Evolutionary conservation across 192 early-diverging fungal genomes (phyloP), one percentile per base, ranked within the genome.

Genomic region (Jimgerdemannia flammicorona): DNA sequence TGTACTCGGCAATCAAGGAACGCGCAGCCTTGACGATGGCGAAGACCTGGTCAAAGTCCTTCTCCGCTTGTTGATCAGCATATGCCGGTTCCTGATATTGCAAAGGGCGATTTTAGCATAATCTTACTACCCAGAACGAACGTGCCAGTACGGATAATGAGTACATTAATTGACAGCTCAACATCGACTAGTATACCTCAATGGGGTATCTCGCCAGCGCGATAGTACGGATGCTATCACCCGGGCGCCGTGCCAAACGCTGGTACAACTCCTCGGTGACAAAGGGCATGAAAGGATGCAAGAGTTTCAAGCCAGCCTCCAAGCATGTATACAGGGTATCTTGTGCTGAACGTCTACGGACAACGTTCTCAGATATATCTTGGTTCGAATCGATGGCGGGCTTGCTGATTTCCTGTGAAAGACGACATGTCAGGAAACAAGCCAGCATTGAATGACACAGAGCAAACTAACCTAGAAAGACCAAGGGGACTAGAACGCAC

Each of bases 191-290:
- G 72, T 77, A 74, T 75, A 59, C 49, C 49, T 59, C 49, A 59
- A 59, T 80, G 41, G 93, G 93, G 75, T 87, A 94, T 64, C 74
- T 71, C 3, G 94, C 84, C 74, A 89, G 85, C 85, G 93, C 91
- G 71, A 99, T 98, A 14, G 95, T 82, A 20, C 76, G 69, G 65
- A 79, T 80, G 39, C 75, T 74, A 76, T 96, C 93, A 69, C 87
- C 90, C 43, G 87, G 81, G 70, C 96, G 91, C 20, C 95, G 90
- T 29, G 93, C 95, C 44, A 98, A 83, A 70, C 97, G 92, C 85
- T 99, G 98, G 87, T 91, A 99, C 79, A 99, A 87, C 87, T 99
- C 98, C 82, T 99, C 98, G 44, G 98, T 99, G 67, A 99, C 91
- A 81, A 94, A 99, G 18, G 98, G 98, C 95, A 98, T 98, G 86